phyloP scores from a whole-genome alignment of 176 grass and related monocot species.

The Cenchrus fungigraminus region DNA sequence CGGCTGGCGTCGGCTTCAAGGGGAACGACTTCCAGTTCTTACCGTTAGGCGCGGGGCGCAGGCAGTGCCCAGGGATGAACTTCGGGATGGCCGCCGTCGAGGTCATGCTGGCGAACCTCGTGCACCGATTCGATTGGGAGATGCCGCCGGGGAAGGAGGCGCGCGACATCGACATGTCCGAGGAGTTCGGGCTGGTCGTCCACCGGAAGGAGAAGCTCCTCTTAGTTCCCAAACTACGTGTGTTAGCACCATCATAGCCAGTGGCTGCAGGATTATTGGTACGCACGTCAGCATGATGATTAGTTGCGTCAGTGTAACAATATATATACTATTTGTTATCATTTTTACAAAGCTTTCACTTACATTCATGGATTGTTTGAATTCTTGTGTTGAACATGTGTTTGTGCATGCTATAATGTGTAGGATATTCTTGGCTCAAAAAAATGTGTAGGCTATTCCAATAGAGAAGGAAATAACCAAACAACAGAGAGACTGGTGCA shows the following conservation, averaged over 20 bases:
- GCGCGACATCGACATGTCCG: constrained; percentile 40
- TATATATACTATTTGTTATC: too few relatives aligned
- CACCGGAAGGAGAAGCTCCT: constrained; percentile 41
- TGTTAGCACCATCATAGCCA: background rate
- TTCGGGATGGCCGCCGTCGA: background rate
- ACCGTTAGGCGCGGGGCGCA: background rate
- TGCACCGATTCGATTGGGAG: constrained; percentile 17
- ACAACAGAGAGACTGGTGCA: too few relatives aligned
- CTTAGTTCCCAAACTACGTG: constrained; percentile 22
- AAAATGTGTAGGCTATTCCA: too few relatives aligned
- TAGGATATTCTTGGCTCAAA: too few relatives aligned
- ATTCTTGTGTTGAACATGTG: too few relatives aligned
- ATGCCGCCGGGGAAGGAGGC: background rate
- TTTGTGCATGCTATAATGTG: too few relatives aligned
- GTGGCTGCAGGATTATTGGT: too few relatives aligned
- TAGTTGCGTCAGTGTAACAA: too few relatives aligned
- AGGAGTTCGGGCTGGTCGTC: constrained; percentile 44
- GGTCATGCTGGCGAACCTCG: constrained; percentile 26
- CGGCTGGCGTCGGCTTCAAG: background rate
- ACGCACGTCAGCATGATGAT: too few relatives aligned
- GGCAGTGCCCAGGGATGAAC: constrained; percentile 28
- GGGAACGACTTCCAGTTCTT: constrained; percentile 14
- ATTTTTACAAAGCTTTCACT: too few relatives aligned
- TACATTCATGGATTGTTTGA: too few relatives aligned
- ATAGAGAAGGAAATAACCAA: too few relatives aligned